Base-by-base conservation (phyloP, 306 rosid genomes). In the Acacia acuminata region DNA sequence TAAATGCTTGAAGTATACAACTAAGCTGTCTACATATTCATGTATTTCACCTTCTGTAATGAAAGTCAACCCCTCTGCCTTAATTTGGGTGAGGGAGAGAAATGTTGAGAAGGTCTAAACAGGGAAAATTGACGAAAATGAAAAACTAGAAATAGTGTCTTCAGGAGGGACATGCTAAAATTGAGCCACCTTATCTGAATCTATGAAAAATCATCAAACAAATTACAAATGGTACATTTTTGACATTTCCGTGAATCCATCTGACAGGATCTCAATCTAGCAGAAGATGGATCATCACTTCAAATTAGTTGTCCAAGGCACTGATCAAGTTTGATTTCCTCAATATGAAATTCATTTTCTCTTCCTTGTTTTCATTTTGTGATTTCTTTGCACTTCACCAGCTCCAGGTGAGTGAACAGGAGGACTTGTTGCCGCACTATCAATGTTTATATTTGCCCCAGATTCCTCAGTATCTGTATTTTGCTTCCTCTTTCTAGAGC, bases 401-500 rank as follows among this genome's bases (percentile, higher is more conserved):
- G 81, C 68, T 76, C 42, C 78, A 42, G 85, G 63, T 55, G 86
- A 80, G 50, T 71, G 70, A 20, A 78, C 87, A 32, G 82, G 81
- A 69, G 87, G 40, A 40, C 45, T 74, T 73, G 77, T 76, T 73
- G 77, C 81, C 45, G 73, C 34, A 27, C 55, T 68, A 63, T 73
- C 78, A 30, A 36, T 55, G 42, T 56, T 81, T 30, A 17, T 66
- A 68, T 64, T 82, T 72, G 78, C 40, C 88, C 78, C 80, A 16
- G 87, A 75, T 81, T 75, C 86, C 79, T 63, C 63, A n/a, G 76
- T 34, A 77, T 86, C 93, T 19, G 97, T 79, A 82, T 77, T 88
- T 61, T 74, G 88, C 85, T 86, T 92, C 75, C 94, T 92, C 84
- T 92, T 96, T 81, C 89, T 82, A 81, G 89, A 76, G 24, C 71